A percentile compares a stretch with the other conserved stretches of the same genome.
phyloP scores from a whole-genome alignment of 2,329 filamentous ascomycete species.

The Neofusicoccum parvum region DNA sequence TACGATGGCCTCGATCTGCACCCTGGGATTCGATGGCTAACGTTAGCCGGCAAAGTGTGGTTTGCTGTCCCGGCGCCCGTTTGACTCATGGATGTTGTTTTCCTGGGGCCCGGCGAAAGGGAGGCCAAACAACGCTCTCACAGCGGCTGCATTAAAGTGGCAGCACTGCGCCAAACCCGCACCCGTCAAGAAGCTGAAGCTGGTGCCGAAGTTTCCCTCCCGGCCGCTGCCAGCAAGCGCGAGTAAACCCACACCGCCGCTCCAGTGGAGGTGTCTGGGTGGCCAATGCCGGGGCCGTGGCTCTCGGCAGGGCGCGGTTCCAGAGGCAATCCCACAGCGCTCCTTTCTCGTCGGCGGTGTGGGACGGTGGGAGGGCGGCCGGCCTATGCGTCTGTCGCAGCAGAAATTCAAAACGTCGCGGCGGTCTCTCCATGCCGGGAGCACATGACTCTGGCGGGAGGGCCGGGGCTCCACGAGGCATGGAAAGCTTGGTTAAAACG shows the following conservation, averaged over 20 bases:
- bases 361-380: no score
- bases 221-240: neutral
- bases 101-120: neutral
- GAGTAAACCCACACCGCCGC: neutral
- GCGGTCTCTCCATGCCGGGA: no score
- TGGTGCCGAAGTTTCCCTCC: neutral
- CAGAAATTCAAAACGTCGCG: no score
- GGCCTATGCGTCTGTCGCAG: no score
- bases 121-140: neutral
- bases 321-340: no score
- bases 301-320: no score
- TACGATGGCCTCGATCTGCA: neutral
- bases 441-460: neutral
- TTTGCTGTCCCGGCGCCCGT: neutral
- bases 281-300: no score
- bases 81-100: neutral
- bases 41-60: neutral
- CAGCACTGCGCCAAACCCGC: neutral
- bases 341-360: no score
- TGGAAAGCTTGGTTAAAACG: constrained; percentile 1
- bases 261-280: neutral
- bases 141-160: neutral
- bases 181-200: neutral
- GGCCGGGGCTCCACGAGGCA: neutral
- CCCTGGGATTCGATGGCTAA: neutral